Evolutionary conservation across 345 rosid species (phyloP).

Genomic region (Populus ilicifolia): DNA sequence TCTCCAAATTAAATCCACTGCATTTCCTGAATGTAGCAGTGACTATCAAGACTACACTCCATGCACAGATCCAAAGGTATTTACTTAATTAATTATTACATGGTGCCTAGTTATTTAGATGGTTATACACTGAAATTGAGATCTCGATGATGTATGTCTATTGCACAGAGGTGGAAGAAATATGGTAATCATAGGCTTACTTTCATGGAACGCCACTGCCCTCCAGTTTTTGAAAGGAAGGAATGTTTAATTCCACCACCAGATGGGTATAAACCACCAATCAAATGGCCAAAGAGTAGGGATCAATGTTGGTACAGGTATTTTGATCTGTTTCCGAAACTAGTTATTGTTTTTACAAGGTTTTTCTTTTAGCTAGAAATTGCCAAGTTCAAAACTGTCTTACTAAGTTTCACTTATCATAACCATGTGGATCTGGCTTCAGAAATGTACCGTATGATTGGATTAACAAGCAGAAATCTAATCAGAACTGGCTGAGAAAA

Average conservation of each 20-base stretch:
- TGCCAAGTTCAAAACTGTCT: neutral
- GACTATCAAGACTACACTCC: constrained; percentile 95
- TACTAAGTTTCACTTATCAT: neutral
- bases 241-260: constrained; percentile 95
- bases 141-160: constrained; percentile 7
- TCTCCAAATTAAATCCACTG: constrained; percentile 49
- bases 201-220: constrained; percentile 95
- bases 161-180: constrained; percentile 85
- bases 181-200: constrained; percentile 79
- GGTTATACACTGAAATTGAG: neutral
- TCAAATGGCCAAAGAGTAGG: constrained; percentile 94
- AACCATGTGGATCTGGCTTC: constrained; percentile 27
- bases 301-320: constrained; percentile 98
- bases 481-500: constrained; percentile 92
- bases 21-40: constrained; percentile 74
- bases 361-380: neutral
- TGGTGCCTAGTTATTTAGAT: neutral
- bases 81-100: neutral
- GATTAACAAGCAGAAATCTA: constrained; percentile 95
- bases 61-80: constrained; percentile 95
- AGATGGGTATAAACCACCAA: constrained; percentile 86
- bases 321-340: neutral
- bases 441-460: constrained; percentile 98
- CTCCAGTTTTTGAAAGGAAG: constrained; percentile 80
- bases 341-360: neutral